These are phyloP conservation scores for Hypoxylon crocopeplum DNA, from an alignment of 495 filamentous ascomycete genomes.

Conservation along the genomic window DNA sequence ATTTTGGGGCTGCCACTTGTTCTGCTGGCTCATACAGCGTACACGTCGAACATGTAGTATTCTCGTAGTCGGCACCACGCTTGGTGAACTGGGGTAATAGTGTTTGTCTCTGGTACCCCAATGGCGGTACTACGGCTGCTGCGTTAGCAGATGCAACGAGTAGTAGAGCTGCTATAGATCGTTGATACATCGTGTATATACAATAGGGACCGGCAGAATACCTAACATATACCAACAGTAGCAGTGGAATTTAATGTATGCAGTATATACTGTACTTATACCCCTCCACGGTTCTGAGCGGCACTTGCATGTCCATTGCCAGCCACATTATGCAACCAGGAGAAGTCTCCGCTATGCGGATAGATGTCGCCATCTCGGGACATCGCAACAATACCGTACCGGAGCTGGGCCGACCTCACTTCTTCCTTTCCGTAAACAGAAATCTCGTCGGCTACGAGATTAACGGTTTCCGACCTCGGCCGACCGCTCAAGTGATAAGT, in stretches of 20 bases:
- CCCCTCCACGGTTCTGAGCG: background rate
- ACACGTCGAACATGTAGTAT: conserved; percentile 14
- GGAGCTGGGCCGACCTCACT: background rate
- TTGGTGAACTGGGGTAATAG: conserved; percentile 6
- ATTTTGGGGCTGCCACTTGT: conserved; percentile 31
- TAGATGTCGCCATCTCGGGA: background rate
- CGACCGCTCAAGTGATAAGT: background rate
- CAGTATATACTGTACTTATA: conserved; percentile 2
- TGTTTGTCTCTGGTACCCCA: conserved; percentile 6
- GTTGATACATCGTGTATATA: conserved; percentile 1
- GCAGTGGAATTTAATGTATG: background rate
- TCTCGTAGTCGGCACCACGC: background rate
- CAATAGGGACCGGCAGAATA: too few relatives aligned
- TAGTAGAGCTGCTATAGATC: background rate
- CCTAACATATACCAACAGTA: too few relatives aligned
- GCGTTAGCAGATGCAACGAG: background rate
- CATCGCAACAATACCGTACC: background rate
- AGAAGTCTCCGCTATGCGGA: background rate
- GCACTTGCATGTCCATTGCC: background rate
- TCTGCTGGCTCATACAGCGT: conserved; percentile 25
- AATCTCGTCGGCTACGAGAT: background rate
- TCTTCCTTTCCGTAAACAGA: background rate
- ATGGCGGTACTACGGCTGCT: background rate
- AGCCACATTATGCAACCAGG: background rate
- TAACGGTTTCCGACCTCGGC: background rate